Percentiles rank a stretch among this genome's conserved stretches.
Conservation (phyloP, 208 protist genomes). For the Herpetomonas muscarum region DNA sequence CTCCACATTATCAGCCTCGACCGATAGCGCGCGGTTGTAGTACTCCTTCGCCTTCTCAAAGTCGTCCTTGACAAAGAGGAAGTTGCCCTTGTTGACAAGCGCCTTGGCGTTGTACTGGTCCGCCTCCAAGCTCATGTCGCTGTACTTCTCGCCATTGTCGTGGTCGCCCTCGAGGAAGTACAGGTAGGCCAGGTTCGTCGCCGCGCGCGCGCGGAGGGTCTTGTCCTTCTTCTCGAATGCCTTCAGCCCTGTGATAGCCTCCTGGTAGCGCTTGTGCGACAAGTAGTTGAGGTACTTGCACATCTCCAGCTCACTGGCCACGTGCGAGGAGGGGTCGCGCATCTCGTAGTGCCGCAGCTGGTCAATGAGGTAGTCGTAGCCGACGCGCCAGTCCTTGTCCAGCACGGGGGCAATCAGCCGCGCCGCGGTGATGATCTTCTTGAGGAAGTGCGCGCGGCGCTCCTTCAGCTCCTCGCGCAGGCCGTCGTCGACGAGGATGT, state of each 20-base stretch:
- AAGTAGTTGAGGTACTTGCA: conserved; percentile 94
- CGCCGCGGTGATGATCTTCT: conserved; percentile 88
- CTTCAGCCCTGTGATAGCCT: conserved; percentile 93
- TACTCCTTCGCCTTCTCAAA: conserved; percentile 90
- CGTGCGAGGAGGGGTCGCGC: conserved; percentile 77
- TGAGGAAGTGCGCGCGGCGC: conserved; percentile 67
- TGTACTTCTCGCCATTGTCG: conserved; percentile 95
- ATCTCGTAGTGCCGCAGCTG: conserved; percentile 88
- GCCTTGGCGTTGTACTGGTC: conserved; percentile 97
- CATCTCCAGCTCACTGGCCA: conserved; percentile 95
- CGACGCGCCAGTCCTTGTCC: conserved; percentile 89
- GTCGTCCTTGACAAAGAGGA: conserved; percentile 84
- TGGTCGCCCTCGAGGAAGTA: conserved; percentile 98
- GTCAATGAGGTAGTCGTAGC: conserved; percentile 95
- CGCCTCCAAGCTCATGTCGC: conserved; percentile 90
- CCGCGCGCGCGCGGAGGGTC: conserved; percentile 82
- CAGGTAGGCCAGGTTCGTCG: conserved; percentile 97
- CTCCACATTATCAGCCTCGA: conserved; percentile 97
- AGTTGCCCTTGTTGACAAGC: conserved; percentile 97
- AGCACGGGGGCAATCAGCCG: conserved; percentile 94
- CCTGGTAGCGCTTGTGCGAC: conserved; percentile 91
- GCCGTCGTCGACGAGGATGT: conserved; percentile 80
- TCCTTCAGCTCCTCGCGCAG: conserved; percentile 81
- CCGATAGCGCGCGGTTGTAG: conserved; percentile 93
- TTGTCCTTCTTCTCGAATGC: conserved; percentile 96